Conservation (phyloP, 78 protist genomes). For the Isochrysis galbana region DNA sequence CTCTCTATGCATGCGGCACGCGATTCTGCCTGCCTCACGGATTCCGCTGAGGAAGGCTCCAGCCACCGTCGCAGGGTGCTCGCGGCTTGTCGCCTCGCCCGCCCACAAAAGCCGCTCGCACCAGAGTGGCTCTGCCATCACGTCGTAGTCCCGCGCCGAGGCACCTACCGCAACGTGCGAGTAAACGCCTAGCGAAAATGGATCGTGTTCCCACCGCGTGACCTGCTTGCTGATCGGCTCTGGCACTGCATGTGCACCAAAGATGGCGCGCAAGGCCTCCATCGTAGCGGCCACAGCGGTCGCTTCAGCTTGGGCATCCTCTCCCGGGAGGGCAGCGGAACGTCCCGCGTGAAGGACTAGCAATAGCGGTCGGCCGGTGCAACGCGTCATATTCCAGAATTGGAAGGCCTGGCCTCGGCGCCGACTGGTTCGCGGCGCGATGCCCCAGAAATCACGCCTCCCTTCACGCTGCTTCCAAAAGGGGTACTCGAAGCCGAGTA, state of each 20-base stretch:
- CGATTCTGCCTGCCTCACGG: slow-evolving; percentile 7
- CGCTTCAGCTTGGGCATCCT: not conserved
- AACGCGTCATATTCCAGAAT: not conserved
- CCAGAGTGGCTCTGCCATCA: not conserved
- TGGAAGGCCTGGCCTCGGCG: slow-evolving; percentile 34
- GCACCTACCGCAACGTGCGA: slow-evolving; percentile 3
- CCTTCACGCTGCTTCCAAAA: not conserved
- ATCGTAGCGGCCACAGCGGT: not conserved
- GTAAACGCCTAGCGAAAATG: not conserved
- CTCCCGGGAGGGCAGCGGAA: not conserved
- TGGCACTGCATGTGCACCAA: not conserved
- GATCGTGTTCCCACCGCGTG: slow-evolving; percentile 38
- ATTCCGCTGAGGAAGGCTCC: slow-evolving; percentile 6
- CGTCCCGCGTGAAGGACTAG: slow-evolving; percentile 6
- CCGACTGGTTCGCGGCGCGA: not conserved
- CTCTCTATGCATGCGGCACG: not conserved
- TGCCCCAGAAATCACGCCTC: not conserved
- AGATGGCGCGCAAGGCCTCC: not conserved
- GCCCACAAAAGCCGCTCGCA: not conserved
- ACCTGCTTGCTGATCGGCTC: not conserved
- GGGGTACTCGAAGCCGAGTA: not conserved
- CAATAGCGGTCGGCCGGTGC: not conserved
- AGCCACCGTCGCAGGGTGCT: slow-evolving; percentile 30
- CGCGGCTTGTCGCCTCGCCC: slow-evolving; percentile 4
- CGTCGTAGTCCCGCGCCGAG: not conserved